Evolutionary conservation across 306 rosid genomes (phyloP), one percentile per base, ranked within the genome.

Genomic region (Rubus idaeus): DNA sequence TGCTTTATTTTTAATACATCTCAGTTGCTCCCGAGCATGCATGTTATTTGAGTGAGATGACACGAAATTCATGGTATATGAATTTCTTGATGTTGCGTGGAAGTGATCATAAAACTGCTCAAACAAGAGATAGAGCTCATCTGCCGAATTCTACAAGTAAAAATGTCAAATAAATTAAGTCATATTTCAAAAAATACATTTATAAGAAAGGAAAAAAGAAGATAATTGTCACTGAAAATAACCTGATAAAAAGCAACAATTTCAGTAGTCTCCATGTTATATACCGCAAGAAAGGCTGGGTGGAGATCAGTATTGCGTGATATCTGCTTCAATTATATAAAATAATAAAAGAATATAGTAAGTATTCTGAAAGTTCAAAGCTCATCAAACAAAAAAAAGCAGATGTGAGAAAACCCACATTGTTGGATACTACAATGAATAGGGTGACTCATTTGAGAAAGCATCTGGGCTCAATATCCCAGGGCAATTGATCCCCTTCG

Each of bases 221-320:
- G 8, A 53, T 10, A 60, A 60, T 2, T 5, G 58, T 30, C 44
- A 75, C 56, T 17, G 70, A 70, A 46, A 35, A 20, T 69, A 79
- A 90, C 98, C 97, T 87, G 96, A 88, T 90, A 90, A 83, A 95
- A 95, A 65, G 99, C 91, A 74, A 90, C 83, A 69, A 95, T 90
- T 87, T 90, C 97, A 64, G 99, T 92, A 30, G 99, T 90, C 88
- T 90, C 99, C 99, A 95, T 95, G 90, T 92, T 86, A 86, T 95
- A 95, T 64, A 95, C 90, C 67, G 97, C 94, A 69, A 90, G 90
- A 82, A 95, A 95, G 47, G 94, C 92, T 23, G 88, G 87, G 52
- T 92, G 94, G 37, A 89, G 88, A 86, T 95, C 99, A 17, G 89
- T 84, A 82, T 81, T 85, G 84, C 97, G 87, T 53, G 91, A 84